These are phyloP conservation scores for Sapria himalayana DNA, from an alignment of 345 rosid genomes.

Conservation along the genomic window DNA sequence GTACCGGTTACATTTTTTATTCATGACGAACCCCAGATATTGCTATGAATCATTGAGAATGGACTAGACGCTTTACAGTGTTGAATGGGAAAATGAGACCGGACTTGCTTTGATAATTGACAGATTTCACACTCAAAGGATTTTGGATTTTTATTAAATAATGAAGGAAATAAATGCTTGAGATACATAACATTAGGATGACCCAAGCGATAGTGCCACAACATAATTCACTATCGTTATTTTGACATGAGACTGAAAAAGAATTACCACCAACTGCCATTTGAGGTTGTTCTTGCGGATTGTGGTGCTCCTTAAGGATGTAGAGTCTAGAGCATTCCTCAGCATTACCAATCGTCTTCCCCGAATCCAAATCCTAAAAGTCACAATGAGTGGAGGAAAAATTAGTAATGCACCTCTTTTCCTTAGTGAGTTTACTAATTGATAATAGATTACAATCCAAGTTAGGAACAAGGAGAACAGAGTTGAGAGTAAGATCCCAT, in stretches of 20 bases:
- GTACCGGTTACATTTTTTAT: too few species aligned
- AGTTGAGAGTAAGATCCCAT: too few species aligned
- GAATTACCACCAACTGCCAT: not conserved
- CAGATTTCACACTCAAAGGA: not conserved
- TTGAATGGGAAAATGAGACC: not conserved
- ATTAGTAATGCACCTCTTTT: not conserved
- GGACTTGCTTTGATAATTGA: not conserved
- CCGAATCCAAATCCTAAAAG: not conserved
- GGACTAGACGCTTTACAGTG: too few species aligned
- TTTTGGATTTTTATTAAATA: not conserved
- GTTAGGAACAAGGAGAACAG: not conserved
- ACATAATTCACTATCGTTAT: not conserved
- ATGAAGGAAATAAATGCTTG: too few species aligned
- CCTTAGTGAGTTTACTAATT: too few species aligned
- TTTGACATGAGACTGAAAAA: not conserved
- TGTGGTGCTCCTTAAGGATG: not conserved
- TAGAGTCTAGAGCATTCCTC: too few species aligned
- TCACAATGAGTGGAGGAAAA: too few species aligned
- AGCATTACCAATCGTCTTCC: not conserved
- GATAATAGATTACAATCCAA: not conserved
- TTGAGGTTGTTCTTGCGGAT: too few species aligned
- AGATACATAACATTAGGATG: too few species aligned
- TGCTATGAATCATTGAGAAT: too few species aligned
- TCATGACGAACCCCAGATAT: too few species aligned
- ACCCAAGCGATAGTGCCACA: too few species aligned